Evolutionary conservation across 257 asterid species (phyloP).

Genomic region (Cinchona pubescens): DNA sequence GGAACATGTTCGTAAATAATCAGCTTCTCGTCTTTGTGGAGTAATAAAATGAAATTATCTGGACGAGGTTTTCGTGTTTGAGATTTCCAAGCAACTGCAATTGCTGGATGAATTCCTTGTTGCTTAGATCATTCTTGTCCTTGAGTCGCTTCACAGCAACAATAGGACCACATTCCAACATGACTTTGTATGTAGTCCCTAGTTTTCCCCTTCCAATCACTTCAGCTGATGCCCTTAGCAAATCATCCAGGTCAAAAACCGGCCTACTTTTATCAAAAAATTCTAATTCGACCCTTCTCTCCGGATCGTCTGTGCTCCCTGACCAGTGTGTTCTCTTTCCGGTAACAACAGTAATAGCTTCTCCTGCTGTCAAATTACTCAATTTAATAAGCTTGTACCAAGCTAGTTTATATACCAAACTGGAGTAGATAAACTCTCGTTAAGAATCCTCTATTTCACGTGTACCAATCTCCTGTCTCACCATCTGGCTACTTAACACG

Average conservation of each 20-base stretch:
- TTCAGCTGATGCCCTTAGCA: conserved; percentile 62
- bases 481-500: too few species aligned
- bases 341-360: conserved; percentile 20
- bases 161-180: conserved; percentile 49
- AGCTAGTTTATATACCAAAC: background rate
- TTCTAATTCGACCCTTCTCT: conserved; percentile 37
- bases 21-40: conserved; percentile 68
- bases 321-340: conserved; percentile 35
- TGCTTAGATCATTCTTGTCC: conserved; percentile 34
- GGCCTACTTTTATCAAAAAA: conserved; percentile 32
- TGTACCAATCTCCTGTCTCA: too few species aligned
- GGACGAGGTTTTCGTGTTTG: conserved; percentile 50
- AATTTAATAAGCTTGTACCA: background rate
- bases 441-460: too few species aligned
- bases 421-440: background rate
- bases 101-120: conserved; percentile 57
- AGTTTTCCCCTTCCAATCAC: conserved; percentile 55
- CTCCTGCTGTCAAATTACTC: conserved; percentile 29
- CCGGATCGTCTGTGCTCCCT: conserved; percentile 43
- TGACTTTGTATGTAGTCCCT: conserved; percentile 66
- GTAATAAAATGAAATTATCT: conserved; percentile 51
- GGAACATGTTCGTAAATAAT: conserved; percentile 51
- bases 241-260: conserved; percentile 60
- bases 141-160: conserved; percentile 69
- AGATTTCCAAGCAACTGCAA: conserved; percentile 50